Conservation (phyloP, 1,139 yeast species). For the Candida neerlandica region DNA sequence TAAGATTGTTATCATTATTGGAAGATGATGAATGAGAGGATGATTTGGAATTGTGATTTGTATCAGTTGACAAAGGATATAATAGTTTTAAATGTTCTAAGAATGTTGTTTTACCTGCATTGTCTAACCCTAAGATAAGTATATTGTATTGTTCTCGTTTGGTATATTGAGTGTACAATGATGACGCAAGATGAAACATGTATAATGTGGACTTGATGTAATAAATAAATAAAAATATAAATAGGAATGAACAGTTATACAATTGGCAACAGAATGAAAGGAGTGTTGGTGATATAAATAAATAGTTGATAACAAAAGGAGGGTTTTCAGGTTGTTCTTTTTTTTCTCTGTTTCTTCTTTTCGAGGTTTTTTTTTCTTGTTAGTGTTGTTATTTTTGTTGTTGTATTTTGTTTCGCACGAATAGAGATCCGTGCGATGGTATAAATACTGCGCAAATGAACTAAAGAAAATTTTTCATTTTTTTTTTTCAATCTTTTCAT, state of each 20-base stretch:
- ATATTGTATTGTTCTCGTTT: conserved; percentile 56
- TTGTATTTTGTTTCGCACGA: background rate
- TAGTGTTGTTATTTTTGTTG: background rate
- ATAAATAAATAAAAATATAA: conserved; percentile 13
- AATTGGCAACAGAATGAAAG: background rate
- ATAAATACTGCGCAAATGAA: background rate
- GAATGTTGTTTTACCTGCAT: conserved; percentile 87
- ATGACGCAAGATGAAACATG: conserved; percentile 52
- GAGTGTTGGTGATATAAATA: too few species aligned
- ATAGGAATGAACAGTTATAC: background rate
- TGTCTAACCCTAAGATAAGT: conserved; percentile 85
- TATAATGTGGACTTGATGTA: conserved; percentile 20
- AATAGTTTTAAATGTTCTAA: conserved; percentile 47
- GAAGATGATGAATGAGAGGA: conserved; percentile 13
- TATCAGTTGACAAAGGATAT: conserved; percentile 33
- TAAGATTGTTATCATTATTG: background rate
- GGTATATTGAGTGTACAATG: conserved; percentile 50
- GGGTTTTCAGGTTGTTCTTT: background rate
- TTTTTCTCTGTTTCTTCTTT: background rate
- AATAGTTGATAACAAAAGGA: background rate
- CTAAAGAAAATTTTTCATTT: background rate
- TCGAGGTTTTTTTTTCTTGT: background rate
- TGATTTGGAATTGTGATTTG: conserved; percentile 7
- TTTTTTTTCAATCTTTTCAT: background rate
- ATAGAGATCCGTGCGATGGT: background rate